Evolutionary conservation across 768 basidiomycete genomes (phyloP), one percentile per base, ranked within the genome.

Genomic region (Serendipita sp.): DNA sequence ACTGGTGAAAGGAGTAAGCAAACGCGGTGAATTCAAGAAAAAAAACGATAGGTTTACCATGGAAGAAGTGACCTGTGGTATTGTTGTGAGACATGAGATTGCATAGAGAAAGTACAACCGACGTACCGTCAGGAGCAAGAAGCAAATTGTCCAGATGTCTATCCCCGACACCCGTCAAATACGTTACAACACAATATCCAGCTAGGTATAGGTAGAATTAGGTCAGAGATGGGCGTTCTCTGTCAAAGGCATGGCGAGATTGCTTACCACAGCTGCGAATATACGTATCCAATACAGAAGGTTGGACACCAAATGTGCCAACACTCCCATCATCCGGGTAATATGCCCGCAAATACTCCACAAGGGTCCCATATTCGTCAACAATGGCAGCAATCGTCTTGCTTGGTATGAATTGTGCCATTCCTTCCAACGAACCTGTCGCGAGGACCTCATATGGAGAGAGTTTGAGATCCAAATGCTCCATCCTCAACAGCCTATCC

Each of bases 141-240:
- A 99, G 82, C 3, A 99, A 76, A 71, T 99, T 99, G 73, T 98
- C 96, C 47, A 98, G 75, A 76, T 99, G 95, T 1, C 96, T 85
- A 74, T 99, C 96, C 2, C 96, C 96, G 0, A 99, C 95, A 1
- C 96, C 96, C 30, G 98, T 81, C 2, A 98, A 74, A 71, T 97
- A 99, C 0, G 96, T 98, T 44, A 98, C 85, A 34, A 98, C 95
- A 69, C 93, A 98, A 74, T 98, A 99, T 0, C 96, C 96, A 65
- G 96, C 95, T 97, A 70, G 47, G n/a, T 30, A 5, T 34, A 51
- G 66, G 44, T 48, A 69, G 48, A 70, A 62, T 34, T n/a, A 32
- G 4, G 3, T 66, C 70, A 45, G 18, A n/a, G 46, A 48, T 18
- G 68, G 41, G 16, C 56, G 47, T 68, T 32, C 15, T 23, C 23